These are phyloP conservation scores for Coprinellus micaceus DNA, from an alignment of 768 basidiomycete species.

Conservation along the genomic window DNA sequence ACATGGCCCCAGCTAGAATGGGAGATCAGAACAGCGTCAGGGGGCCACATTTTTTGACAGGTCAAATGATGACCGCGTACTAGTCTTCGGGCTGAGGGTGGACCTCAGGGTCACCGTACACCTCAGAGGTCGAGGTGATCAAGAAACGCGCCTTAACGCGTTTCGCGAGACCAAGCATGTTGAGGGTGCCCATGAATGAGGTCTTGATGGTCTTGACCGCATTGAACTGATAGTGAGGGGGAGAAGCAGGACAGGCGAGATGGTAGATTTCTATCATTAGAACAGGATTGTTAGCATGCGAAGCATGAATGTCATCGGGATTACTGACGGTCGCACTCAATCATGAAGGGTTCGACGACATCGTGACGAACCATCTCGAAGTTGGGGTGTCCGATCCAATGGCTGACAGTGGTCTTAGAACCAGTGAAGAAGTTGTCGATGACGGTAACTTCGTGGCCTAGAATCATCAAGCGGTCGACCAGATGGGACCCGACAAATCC, in stretches of 20 bases:
- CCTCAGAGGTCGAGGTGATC: slow-evolving; percentile 96
- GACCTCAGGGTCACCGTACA: slow-evolving; percentile 97
- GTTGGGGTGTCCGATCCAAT: slow-evolving; percentile 98
- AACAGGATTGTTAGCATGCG: slow-evolving; percentile 12
- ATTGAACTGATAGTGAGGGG: slow-evolving; percentile 97
- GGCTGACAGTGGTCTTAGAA: slow-evolving; percentile 91
- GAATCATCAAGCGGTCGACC: slow-evolving; percentile 94
- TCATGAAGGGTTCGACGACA: slow-evolving; percentile 95
- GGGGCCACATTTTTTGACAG: no score
- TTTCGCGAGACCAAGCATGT: slow-evolving; percentile 98
- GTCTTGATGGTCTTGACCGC: slow-evolving; percentile 98
- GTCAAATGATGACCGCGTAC: slow-evolving; percentile 44
- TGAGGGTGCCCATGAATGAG: slow-evolving; percentile 95
- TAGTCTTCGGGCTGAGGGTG: slow-evolving; percentile 97
- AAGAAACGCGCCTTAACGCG: slow-evolving; percentile 96
- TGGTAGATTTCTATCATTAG: slow-evolving; percentile 96
- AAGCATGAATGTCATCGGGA: slow-evolving; percentile 6
- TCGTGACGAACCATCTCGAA: slow-evolving; percentile 98
- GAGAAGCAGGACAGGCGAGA: slow-evolving; percentile 95
- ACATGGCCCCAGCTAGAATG: slow-evolving; percentile 87
- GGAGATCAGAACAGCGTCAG: slow-evolving; percentile 13
- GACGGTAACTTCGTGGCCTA: slow-evolving; percentile 96
- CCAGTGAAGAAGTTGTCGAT: slow-evolving; percentile 99
- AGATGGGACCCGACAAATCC: slow-evolving; percentile 99
- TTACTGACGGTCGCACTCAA: slow-evolving; percentile 91